Conservation (phyloP, 208 protist genomes). For the Crithidia brevicula region DNA sequence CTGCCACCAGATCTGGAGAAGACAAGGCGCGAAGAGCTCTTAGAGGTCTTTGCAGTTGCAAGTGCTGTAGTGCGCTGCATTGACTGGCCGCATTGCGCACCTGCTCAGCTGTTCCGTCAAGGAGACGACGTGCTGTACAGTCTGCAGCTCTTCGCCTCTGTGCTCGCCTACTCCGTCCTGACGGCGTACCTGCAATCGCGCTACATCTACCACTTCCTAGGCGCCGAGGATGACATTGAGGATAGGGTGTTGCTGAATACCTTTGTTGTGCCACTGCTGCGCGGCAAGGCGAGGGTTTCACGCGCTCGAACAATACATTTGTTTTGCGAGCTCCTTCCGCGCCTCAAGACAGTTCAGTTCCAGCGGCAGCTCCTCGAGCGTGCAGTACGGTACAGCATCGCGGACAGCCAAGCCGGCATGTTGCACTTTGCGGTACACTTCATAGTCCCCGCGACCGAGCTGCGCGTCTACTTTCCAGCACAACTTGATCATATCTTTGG, state of each 20-base stretch:
- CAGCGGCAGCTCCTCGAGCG: constrained; percentile 35
- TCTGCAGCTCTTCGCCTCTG: neutral
- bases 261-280: constrained; percentile 10
- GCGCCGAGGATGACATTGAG: neutral
- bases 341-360: constrained; percentile 15
- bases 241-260: constrained; percentile 17
- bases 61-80: constrained; percentile 12
- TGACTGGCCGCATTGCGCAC: constrained; percentile 15
- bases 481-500: constrained; percentile 42
- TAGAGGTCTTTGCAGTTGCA: neutral
- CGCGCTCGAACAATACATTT: neutral
- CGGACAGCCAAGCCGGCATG: constrained; percentile 19
- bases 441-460: constrained; percentile 30
- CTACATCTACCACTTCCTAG: constrained; percentile 7
- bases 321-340: neutral
- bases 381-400: constrained; percentile 39
- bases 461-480: constrained; percentile 27
- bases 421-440: constrained; percentile 52
- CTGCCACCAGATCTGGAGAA: neutral
- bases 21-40: neutral
- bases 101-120: neutral
- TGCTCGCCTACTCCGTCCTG: neutral
- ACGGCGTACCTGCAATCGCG: constrained; percentile 4
- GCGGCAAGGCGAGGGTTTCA: neutral
- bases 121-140: neutral